These are phyloP conservation scores for Megacollybia marginata DNA, from an alignment of 768 basidiomycete species.

Conservation along the genomic window DNA sequence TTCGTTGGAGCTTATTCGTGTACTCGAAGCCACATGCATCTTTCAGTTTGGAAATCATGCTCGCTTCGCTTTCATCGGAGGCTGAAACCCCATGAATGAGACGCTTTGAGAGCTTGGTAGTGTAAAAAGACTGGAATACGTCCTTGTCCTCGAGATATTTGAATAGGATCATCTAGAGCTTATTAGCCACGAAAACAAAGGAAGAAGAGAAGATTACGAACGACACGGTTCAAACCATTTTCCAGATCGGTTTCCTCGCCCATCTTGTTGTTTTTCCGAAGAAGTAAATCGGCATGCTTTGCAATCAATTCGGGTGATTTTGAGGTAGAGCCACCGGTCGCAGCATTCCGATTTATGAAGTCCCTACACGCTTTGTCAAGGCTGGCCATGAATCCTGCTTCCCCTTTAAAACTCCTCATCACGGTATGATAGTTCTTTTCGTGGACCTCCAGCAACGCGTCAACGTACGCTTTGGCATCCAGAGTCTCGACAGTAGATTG, in stretches of 20 bases:
- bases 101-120: constrained; percentile 87
- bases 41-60: constrained; percentile 97
- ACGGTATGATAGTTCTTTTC: constrained; percentile 89
- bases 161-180: constrained; percentile 86
- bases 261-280: constrained; percentile 94
- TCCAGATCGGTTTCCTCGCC: constrained; percentile 89
- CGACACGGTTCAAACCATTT: constrained; percentile 83
- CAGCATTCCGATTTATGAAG: constrained; percentile 90
- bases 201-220: constrained; percentile 31
- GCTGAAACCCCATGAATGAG: constrained; percentile 87
- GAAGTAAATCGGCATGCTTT: constrained; percentile 81
- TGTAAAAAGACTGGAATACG: constrained; percentile 97
- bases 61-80: constrained; percentile 93
- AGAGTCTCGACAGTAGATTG: constrained; percentile 51
- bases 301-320: constrained; percentile 91
- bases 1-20: constrained; percentile 90
- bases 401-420: constrained; percentile 81
- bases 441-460: constrained; percentile 86
- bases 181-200: constrained; percentile 18
- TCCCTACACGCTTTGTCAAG: constrained; percentile 93
- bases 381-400: constrained; percentile 89
- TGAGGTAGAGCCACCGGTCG: constrained; percentile 77
- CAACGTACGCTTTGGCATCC: constrained; percentile 93
- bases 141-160: constrained; percentile 99
- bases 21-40: constrained; percentile 96